phyloP scores from a whole-genome alignment of 2,329 filamentous ascomycete genomes.

The Penicillium sp. region DNA sequence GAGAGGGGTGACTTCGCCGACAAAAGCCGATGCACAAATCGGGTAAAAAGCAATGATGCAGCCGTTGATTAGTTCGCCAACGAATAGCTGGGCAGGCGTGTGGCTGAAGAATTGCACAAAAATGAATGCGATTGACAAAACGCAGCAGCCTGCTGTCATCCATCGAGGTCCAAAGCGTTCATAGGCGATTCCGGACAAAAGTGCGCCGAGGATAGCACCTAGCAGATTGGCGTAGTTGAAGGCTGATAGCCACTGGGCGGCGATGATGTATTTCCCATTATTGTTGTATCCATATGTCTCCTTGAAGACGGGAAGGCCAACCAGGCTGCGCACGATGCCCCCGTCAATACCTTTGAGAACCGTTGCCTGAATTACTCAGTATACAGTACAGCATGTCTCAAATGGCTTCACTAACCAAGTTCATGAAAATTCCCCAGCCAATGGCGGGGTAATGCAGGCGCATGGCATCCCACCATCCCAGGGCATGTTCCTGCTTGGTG shows the following conservation, averaged over 20 bases:
- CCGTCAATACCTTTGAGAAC: slow-evolving; percentile 31
- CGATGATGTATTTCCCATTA: slow-evolving; percentile 29
- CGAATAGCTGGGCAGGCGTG: slow-evolving; percentile 60
- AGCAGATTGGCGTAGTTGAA: slow-evolving; percentile 33
- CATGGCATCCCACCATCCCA: slow-evolving; percentile 29
- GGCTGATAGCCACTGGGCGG: slow-evolving; percentile 31
- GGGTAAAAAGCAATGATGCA: slow-evolving; percentile 66
- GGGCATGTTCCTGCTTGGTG: slow-evolving; percentile 28
- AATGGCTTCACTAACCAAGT: slow-evolving; percentile 19
- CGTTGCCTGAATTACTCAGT: slow-evolving; percentile 16
- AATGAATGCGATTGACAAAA: slow-evolving; percentile 52
- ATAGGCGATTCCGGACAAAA: slow-evolving; percentile 29
- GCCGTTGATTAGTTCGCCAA: slow-evolving; percentile 65
- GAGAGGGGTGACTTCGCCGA: slow-evolving; percentile 36
- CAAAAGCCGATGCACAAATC: slow-evolving; percentile 53
- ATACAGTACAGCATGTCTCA: background rate
- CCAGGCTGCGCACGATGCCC: slow-evolving; percentile 29
- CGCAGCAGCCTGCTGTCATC: slow-evolving; percentile 30
- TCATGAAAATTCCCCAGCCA: slow-evolving; percentile 33
- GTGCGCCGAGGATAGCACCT: slow-evolving; percentile 30
- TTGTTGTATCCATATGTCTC: slow-evolving; percentile 32
- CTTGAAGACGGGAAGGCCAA: slow-evolving; percentile 33
- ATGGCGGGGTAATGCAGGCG: slow-evolving; percentile 30
- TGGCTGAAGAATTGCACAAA: slow-evolving; percentile 68
- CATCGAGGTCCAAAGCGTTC: slow-evolving; percentile 33